Percentiles rank a stretch among this genome's conserved stretches.
Evolutionary conservation across 371 early-diverging fungal species (phyloP).

Genomic region (Mortierella polycephala): DNA sequence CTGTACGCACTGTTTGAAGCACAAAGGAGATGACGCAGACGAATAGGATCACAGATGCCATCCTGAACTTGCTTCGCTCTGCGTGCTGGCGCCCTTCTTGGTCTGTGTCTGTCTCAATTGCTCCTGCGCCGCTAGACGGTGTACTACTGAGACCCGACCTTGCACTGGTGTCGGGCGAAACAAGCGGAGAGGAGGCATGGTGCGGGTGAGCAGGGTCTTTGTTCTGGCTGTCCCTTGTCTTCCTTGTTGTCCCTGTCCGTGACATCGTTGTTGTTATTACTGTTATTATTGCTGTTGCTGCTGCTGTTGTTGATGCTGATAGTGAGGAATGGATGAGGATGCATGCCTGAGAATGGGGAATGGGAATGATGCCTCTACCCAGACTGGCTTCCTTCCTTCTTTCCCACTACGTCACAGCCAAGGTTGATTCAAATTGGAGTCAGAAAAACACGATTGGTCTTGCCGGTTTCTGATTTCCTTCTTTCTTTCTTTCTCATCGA

Average conservation of each 20-base stretch:
- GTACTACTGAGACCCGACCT: no score
- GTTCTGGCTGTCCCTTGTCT: no score
- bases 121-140: background rate
- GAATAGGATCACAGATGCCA: slow-evolving; percentile 58
- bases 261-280: no score
- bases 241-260: no score
- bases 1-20: slow-evolving; percentile 62
- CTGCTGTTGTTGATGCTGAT: background rate
- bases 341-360: no score
- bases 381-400: background rate
- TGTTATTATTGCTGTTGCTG: background rate
- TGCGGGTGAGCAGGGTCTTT: background rate
- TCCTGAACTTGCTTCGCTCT: slow-evolving; percentile 13
- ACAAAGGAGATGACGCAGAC: slow-evolving; percentile 73
- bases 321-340: no score
- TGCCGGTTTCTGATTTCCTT: background rate
- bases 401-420: background rate
- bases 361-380: no score
- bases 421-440: slow-evolving; percentile 6
- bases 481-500: background rate
- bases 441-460: background rate
- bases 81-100: slow-evolving; percentile 6
- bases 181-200: background rate
- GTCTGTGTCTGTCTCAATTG: background rate
- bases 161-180: no score